phyloP scores from a whole-genome alignment of 768 basidiomycete genomes.

The Russula lepida region DNA sequence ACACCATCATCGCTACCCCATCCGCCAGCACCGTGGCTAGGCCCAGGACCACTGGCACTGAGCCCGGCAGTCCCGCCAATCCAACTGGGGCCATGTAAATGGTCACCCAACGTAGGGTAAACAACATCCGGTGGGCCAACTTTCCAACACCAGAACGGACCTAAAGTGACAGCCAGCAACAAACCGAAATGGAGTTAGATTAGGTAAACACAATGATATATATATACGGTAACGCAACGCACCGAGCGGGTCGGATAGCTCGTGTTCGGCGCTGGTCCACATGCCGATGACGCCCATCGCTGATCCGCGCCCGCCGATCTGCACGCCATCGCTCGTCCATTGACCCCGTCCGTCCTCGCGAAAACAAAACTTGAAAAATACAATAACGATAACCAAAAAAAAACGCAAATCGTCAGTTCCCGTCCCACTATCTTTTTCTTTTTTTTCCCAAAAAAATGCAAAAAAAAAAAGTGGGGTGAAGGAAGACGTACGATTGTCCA shows the following conservation, averaged over 20 bases:
- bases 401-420: not conserved
- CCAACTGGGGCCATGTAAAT: not conserved
- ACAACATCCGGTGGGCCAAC: conserved; percentile 21
- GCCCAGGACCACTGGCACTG: not conserved
- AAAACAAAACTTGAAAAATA: conserved; percentile 16
- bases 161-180: conserved; percentile 18
- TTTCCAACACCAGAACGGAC: conserved; percentile 40
- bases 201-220: too few relatives aligned
- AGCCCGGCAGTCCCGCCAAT: not conserved
- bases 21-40: not conserved
- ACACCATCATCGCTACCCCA: not conserved
- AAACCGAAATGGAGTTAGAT: not conserved
- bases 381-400: not conserved
- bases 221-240: too few relatives aligned
- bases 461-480: too few relatives aligned
- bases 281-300: conserved; percentile 44
- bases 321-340: conserved; percentile 50
- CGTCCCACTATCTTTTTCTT: too few relatives aligned
- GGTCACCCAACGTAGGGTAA: not conserved
- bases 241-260: conserved; percentile 37
- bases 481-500: too few relatives aligned
- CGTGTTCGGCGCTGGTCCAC: conserved; percentile 48
- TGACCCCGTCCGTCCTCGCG: conserved; percentile 31
- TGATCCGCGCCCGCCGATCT: conserved; percentile 48
- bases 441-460: too few relatives aligned